Base-by-base conservation (phyloP, 306 rosid genomes). In the Ceratonia siliqua region DNA sequence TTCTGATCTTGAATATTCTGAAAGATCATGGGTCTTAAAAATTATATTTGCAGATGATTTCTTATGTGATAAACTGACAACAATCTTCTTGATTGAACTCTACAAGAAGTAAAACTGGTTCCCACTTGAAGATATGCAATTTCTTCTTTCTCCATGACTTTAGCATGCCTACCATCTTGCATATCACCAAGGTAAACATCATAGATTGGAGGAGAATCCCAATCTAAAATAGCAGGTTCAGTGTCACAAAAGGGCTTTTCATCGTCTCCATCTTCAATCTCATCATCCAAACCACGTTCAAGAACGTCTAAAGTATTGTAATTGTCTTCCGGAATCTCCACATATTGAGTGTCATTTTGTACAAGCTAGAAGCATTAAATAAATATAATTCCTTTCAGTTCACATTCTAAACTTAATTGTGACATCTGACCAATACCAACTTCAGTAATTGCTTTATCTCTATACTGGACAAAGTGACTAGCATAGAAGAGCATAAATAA, bases 351-450 rank as follows among this genome's bases (percentile, higher is more conserved):
- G 21, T 57, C 41, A 59, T 11, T 55, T 12, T 21, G 25, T 7
- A 57, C 41, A 32, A 30, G 24, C 24, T 33, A 5, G 66, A 33
- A n/a, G 43, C 43, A 59, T 5, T 32, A 33, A n/a, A 10, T n/a
- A 33, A 33, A 35, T 64, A 56, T 63, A 39, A 27, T 43, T 50
- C n/a, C 22, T 42, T 54, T 54, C 10, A 43, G 21, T 49, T 67
- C 32, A 24, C 72, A 50, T 39, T 35, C 49, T 17, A 39, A 74
- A 59, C 8, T 74, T 73, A n/a, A 36, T 57, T 38, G 25, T 4
- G 8, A 28, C 62, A 64, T 56, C 48, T 79, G 48, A n/a, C n/a
- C n/a, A n/a, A n/a, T n/a, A n/a, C n/a, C n/a, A n/a, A n/a, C 30
- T 63, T 27, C 49, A 10, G 20, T 63, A 12, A 63, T 38, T 38